Evolutionary conservation across 1,284 basidiomycete genomes (phyloP).

Genomic region (Neolentinus lepideus): DNA sequence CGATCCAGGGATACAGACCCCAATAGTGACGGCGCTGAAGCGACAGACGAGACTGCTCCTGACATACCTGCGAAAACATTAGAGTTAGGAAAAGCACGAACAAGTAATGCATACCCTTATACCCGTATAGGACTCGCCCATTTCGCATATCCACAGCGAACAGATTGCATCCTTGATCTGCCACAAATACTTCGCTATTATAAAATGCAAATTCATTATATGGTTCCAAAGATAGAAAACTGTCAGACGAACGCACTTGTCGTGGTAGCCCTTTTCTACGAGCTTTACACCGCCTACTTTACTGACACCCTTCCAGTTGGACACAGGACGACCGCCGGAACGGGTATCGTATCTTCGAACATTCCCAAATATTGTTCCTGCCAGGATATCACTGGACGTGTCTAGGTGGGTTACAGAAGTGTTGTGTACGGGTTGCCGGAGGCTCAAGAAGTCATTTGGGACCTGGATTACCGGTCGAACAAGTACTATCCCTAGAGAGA

Average conservation of each 20-base stretch:
- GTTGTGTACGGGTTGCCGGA: conserved; percentile 80
- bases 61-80: conserved; percentile 43
- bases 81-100: conserved; percentile 4
- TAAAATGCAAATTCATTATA: conserved; percentile 1
- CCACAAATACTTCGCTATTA: conserved; percentile 67
- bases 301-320: conserved; percentile 56
- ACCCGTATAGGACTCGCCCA: conserved; percentile 64
- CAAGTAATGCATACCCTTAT: conserved; percentile 46
- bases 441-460: conserved; percentile 68
- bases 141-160: conserved; percentile 72
- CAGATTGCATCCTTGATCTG: conserved; percentile 66
- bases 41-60: conserved; percentile 59
- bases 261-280: conserved; percentile 53
- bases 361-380: conserved; percentile 74
- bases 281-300: conserved; percentile 62
- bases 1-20: conserved; percentile 63
- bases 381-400: conserved; percentile 49
- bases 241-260: conserved; percentile 51
- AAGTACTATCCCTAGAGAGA: neutral
- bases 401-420: conserved; percentile 56
- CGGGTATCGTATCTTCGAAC: conserved; percentile 80
- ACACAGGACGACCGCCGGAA: conserved; percentile 60
- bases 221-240: neutral
- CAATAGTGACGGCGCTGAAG: conserved; percentile 43
- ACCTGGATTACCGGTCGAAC: conserved; percentile 34